Evolutionary conservation across 148 eudicot genomes (phyloP).

Genomic region (Vaccinium vitisidaea): DNA sequence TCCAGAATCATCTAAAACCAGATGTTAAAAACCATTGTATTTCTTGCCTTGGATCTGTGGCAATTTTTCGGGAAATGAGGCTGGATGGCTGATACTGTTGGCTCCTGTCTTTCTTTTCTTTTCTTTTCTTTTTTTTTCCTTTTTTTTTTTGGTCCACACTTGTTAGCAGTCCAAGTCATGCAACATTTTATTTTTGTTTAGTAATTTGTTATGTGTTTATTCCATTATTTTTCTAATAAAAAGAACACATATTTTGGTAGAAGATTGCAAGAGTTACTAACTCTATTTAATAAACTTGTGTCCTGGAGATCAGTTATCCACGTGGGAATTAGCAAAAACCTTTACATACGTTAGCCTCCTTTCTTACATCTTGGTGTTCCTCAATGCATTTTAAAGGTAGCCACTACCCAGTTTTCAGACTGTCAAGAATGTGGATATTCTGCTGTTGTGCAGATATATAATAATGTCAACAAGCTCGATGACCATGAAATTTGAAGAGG

Average conservation of each 20-base stretch:
- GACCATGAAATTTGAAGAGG: neutral
- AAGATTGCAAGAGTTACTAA: slow-evolving; percentile 6
- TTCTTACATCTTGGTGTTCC: neutral
- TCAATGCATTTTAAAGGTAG: neutral
- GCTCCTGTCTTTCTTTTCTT: neutral
- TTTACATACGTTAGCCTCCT: neutral
- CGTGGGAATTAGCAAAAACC: neutral
- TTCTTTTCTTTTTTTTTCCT: neutral
- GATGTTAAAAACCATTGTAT: neutral
- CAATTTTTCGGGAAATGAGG: neutral
- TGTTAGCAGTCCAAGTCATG: neutral
- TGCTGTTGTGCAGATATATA: neutral
- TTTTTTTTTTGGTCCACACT: neutral
- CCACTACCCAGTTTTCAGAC: neutral
- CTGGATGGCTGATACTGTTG: neutral
- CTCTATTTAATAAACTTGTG: neutral
- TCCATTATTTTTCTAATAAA: neutral
- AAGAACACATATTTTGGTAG: neutral
- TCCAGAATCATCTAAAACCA: neutral
- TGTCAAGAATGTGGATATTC: neutral
- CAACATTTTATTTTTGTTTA: neutral
- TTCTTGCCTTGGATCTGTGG: neutral
- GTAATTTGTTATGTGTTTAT: neutral
- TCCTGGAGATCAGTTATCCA: neutral
- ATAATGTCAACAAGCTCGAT: neutral